A percentile compares a stretch with the other conserved stretches of the same genome.
phyloP scores from a whole-genome alignment of 129 eudicot genomes.

The Artemisia tridentata region DNA sequence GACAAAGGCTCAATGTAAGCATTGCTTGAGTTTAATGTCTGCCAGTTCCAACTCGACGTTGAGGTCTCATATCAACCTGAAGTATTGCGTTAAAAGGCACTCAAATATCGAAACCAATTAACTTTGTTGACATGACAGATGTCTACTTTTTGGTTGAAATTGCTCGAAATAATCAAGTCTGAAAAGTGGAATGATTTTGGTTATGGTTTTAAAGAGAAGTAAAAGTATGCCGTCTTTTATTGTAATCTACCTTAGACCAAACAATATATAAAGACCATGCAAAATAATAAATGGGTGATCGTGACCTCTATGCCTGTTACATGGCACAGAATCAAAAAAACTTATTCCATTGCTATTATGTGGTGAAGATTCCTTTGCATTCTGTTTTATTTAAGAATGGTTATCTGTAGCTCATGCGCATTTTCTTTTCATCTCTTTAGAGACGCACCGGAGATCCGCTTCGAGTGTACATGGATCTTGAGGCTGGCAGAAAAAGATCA shows the following conservation, averaged over 20 bases:
- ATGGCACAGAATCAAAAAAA: conserved; percentile 11
- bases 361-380: not conserved
- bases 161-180: not conserved
- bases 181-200: not conserved
- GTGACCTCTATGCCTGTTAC: not conserved
- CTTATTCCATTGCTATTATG: not conserved
- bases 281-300: not conserved
- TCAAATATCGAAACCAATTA: not conserved
- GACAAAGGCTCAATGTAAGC: too few relatives aligned
- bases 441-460: conserved; percentile 85
- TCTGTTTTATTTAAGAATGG: not conserved
- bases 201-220: not conserved
- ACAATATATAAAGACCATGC: not conserved
- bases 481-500: conserved; percentile 90
- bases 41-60: too few relatives aligned
- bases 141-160: not conserved
- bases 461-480: conserved; percentile 97
- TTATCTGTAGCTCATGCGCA: conserved; percentile 10
- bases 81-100: too few relatives aligned
- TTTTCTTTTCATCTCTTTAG: conserved; percentile 36
- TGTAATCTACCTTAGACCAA: not conserved
- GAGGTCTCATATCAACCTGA: too few relatives aligned
- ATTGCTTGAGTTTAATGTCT: too few relatives aligned
- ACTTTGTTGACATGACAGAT: not conserved
- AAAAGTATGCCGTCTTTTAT: not conserved